Evolutionary conservation across 257 asterid genomes (phyloP).

Genomic region (Mitragyna speciosa): DNA sequence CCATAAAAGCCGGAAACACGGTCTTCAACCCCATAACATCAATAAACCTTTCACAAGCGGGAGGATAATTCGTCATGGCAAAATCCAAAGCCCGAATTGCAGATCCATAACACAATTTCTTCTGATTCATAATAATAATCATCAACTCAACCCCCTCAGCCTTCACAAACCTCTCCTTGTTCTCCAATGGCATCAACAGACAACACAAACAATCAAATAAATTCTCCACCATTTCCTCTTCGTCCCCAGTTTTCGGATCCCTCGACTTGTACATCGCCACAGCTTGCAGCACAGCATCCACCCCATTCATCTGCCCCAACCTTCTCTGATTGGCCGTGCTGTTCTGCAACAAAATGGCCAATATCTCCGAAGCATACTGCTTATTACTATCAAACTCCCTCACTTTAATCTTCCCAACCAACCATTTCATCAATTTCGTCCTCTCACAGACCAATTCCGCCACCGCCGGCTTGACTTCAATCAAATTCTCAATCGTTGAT

Average conservation of each 20-base stretch:
- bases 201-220: conserved; percentile 89
- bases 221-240: conserved; percentile 99
- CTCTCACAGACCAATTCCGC: conserved; percentile 90
- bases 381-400: conserved; percentile 87
- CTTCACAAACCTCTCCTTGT: conserved; percentile 94
- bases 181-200: conserved; percentile 95
- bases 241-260: conserved; percentile 91
- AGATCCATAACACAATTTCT: conserved; percentile 87
- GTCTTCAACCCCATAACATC: conserved; percentile 99
- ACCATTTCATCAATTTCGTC: conserved; percentile 92
- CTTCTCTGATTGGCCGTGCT: conserved; percentile 77
- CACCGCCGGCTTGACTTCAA: conserved; percentile 82
- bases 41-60: conserved; percentile 94
- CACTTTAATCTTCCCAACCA: conserved; percentile 75
- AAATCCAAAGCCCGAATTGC: conserved; percentile 91
- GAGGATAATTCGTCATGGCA: conserved; percentile 90
- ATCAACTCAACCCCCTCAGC: conserved; percentile 98
- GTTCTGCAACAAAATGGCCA: conserved; percentile 88
- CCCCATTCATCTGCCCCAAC: conserved; percentile 95
- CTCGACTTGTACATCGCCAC: conserved; percentile 90
- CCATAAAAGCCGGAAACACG: conserved; percentile 99
- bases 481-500: conserved; percentile 74
- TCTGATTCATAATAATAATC: conserved; percentile 97
- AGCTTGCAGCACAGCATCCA: conserved; percentile 89
- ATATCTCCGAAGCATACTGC: conserved; percentile 93